Evolutionary conservation across 1,284 basidiomycete genomes (phyloP).

Genomic region (Papiliotrema laurentii): DNA sequence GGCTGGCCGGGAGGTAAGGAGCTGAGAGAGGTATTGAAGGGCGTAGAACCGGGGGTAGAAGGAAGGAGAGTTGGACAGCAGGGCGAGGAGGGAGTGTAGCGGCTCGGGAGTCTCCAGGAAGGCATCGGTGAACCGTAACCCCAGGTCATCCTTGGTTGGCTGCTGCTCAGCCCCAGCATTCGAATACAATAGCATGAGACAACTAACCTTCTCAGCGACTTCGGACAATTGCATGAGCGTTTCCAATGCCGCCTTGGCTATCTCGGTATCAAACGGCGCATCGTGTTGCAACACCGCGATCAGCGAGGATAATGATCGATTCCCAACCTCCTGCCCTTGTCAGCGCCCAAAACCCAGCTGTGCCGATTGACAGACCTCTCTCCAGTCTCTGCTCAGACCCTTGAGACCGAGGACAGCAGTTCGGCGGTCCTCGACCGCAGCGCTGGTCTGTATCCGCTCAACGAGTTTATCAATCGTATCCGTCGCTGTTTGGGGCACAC

Average conservation of each 20-base stretch:
- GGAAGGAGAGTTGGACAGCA: slow-evolving; percentile 56
- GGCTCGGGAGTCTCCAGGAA: slow-evolving; percentile 55
- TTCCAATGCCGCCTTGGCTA: slow-evolving; percentile 83
- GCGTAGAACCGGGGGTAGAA: slow-evolving; percentile 87
- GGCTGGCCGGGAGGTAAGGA: slow-evolving; percentile 73
- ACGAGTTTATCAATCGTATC: slow-evolving; percentile 83
- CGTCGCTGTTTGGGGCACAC: slow-evolving; percentile 64
- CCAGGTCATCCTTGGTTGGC: slow-evolving; percentile 50
- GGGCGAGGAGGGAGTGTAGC: slow-evolving; percentile 68
- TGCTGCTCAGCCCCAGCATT: slow-evolving; percentile 10
- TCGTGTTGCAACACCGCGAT: slow-evolving; percentile 78
- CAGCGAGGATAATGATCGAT: slow-evolving; percentile 67
- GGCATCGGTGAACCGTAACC: slow-evolving; percentile 49
- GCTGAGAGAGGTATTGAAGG: slow-evolving; percentile 73
- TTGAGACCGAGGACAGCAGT: slow-evolving; percentile 90
- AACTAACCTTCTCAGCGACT: slow-evolving; percentile 39
- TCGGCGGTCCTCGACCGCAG: slow-evolving; percentile 80
- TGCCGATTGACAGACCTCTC: slow-evolving; percentile 50
- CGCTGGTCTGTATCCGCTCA: slow-evolving; percentile 79
- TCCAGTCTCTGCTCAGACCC: slow-evolving; percentile 85
- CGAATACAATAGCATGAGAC: not conserved
- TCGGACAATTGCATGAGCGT: slow-evolving; percentile 59
- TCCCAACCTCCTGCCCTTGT: slow-evolving; percentile 62
- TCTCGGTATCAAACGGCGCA: slow-evolving; percentile 80
- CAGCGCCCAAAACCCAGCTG: not conserved